A percentile compares a stretch with the other conserved stretches of the same genome.
Conservation (phyloP, 208 protist species). For the Acanthamoeba castellanii region DNA sequence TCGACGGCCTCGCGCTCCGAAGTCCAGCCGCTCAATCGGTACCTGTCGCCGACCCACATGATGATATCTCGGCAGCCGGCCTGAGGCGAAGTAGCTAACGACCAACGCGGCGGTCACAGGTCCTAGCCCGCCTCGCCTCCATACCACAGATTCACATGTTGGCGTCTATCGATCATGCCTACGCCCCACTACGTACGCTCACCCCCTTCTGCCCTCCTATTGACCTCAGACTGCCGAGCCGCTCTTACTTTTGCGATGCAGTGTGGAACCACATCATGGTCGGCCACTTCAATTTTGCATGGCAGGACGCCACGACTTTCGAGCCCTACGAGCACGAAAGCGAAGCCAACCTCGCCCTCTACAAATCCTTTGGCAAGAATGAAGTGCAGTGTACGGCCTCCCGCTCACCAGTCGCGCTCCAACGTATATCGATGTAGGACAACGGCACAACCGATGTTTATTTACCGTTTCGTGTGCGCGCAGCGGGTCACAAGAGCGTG, state of each 20-base stretch:
- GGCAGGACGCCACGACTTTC: conserved; percentile 47
- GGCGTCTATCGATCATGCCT: conserved; percentile 44
- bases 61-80: no score
- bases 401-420: no score
- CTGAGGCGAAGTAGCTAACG: background rate
- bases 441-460: background rate
- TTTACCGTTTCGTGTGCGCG: background rate
- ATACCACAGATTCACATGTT: conserved; percentile 61
- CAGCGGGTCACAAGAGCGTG: conserved; percentile 53
- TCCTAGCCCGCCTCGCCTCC: background rate
- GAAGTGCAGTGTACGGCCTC: conserved; percentile 13
- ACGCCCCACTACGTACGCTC: conserved; percentile 1
- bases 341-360: conserved; percentile 51
- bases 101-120: background rate
- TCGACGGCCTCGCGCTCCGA: conserved; percentile 52
- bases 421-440: background rate
- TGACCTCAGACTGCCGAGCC: background rate
- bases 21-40: conserved; percentile 34
- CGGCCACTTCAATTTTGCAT: conserved; percentile 58
- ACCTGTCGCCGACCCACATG: no score
- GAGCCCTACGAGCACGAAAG: conserved; percentile 49
- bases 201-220: background rate
- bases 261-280: conserved; percentile 75
- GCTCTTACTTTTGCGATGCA: background rate
- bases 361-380: conserved; percentile 61